Evolutionary conservation across 2,329 filamentous ascomycete genomes (phyloP), one percentile per base, ranked within the genome.

Genomic region (Fusarium vanettenii): DNA sequence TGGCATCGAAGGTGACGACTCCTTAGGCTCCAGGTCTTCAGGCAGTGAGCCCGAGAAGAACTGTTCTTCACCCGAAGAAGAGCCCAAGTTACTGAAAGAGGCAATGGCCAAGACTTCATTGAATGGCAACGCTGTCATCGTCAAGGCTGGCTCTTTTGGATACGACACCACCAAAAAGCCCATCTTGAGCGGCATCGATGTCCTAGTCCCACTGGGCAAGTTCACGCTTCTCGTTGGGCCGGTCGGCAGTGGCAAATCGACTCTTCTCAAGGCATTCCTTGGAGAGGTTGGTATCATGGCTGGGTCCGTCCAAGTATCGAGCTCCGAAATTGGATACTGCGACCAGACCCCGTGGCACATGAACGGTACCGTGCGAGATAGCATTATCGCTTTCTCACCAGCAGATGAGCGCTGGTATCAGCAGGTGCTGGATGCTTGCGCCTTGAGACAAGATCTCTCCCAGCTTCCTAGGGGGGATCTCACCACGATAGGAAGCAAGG

Each of bases 161-260:
- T 76, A 76, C 11, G 62, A 73, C 1, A 22, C 22, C 2, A 61
- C 29, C 1, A 37, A 69, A 39, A 72, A 57, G 13, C 64, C 74
- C 1, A 60, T 43, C 7, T 25, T 76, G 3, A 60, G 56, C 3
- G 39, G 60, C 13, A 69, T 76, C n/a, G 64, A 57, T 5, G 60
- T 33, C 1, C 37, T 66, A 0, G 13, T 75, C 0, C 74, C 74
- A 1, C 0, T 18, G 5, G 61, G 69, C 0, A 76, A 70, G 14
- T 31, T 77, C 4, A 66, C 72, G 29, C 71, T 81, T 5, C 27
- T 84, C 3, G 69, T 82, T 7, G 84, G 83, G 0, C 82, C 82
- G 0, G 81, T 85, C 0, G 83, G 82, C 0, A 81, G 76, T 27
- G 83, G 84, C 11, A 85, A 84, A 65, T 81, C 80, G 0, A 81